These are phyloP conservation scores for Penicillium salamii DNA, from an alignment of 495 filamentous ascomycete species.

Conservation along the genomic window DNA sequence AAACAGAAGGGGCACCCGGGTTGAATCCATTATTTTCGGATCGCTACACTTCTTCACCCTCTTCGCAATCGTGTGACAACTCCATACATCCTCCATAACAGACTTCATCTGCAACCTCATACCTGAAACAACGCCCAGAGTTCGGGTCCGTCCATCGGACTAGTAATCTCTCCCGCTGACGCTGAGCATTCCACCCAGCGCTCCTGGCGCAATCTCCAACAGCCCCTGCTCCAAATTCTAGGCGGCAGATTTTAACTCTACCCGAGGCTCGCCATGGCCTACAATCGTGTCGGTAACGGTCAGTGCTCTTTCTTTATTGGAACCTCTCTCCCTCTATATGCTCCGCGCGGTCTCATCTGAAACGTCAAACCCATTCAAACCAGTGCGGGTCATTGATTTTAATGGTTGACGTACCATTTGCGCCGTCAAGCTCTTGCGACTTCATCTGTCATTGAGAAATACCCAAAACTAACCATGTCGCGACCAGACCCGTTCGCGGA, in stretches of 20 bases:
- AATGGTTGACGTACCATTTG: conserved; percentile 8
- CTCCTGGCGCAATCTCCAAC: conserved; percentile 37
- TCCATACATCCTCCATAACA: background rate
- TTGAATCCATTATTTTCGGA: conserved; percentile 2
- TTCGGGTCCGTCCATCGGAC: conserved; percentile 16
- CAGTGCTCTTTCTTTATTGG: conserved; percentile 36
- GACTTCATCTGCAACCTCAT: conserved; percentile 11
- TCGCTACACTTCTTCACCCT: conserved; percentile 2
- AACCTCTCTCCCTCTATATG: conserved; percentile 9
- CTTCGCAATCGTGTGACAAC: conserved; percentile 5
- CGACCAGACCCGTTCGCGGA: conserved; percentile 50
- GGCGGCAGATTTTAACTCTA: conserved; percentile 24
- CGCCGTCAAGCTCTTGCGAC: background rate
- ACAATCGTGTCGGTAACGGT: conserved; percentile 72
- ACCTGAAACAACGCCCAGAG: conserved; percentile 35
- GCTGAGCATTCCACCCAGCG: conserved; percentile 24
- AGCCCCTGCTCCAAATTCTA: conserved; percentile 18
- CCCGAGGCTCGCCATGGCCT: conserved; percentile 44
- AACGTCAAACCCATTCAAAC: conserved; percentile 7
- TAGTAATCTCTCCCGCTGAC: conserved; percentile 17
- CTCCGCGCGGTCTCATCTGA: conserved; percentile 16
- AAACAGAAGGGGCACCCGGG: conserved; percentile 9
- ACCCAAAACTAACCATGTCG: conserved; percentile 16
- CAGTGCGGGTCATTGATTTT: conserved; percentile 20
- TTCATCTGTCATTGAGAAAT: conserved; percentile 4